Evolutionary conservation across 176 grass and related monocot species (phyloP).

Genomic region (barley (Hordeum vulgare)): MorexV3_pseudomolecules_assembly NC_058521.1:400644-401143

Average conservation of each 20-base stretch:
- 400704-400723: no score
- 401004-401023: slow-evolving; percentile 19
- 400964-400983: background rate
- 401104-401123: background rate
- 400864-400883: no score
- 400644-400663: no score
- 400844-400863: no score
- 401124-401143: background rate
- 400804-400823: no score
- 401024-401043: slow-evolving; percentile 12
- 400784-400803: no score
- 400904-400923: background rate
- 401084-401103: background rate
- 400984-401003: background rate
- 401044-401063: slow-evolving; percentile 10
- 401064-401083: background rate
- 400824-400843: no score
- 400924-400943: background rate
- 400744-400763: no score
- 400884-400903: background rate
- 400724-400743: no score
- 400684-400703: no score
- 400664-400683: no score
- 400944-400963: background rate
- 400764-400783: no score